Evolutionary conservation across 805 yeast species (phyloP), one percentile per base, ranked within the genome.

Genomic region (Torulaspora microellipsoides): DNA sequence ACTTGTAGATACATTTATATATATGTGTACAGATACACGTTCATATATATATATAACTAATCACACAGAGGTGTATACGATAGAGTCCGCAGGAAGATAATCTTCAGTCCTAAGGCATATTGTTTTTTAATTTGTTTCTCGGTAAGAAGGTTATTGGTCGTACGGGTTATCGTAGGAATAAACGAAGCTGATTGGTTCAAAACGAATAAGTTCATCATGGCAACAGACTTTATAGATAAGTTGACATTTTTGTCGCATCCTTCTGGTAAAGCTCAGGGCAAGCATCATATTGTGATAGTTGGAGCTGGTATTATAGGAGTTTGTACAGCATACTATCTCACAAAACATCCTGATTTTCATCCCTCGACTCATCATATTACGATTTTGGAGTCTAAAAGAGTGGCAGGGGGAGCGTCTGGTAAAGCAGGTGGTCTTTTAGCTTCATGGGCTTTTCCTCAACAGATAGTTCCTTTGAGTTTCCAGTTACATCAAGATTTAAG

Each of bases 231-330:
- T 35, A 47, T 47, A 47, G 51, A 47, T 34, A 44, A 41, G 42
- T 23, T 47, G 46, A 47, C 52, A 29, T 47, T 49, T 37, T 32
- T 49, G 39, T 45, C 59, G 17, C 52, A 46, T 43, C 59, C 59
- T 34, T 51, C 58, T 30, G 55, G 55, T 7, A 48, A 51, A 27
- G 49, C 52, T 23, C 66, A 75, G 49, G 83, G 79, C 17, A 85
- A 85, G 58, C 75, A 80, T 29, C 95, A 86, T 60, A 85, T 85
- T 45, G 76, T 86, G 47, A 83, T 88, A 34, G 93, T 87, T 17
- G 96, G 96, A 17, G 98, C 96, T 0, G 99, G 99, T 15, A 91
- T 91, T 55, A 85, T 91, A 31, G 99, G 99, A 31, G 95, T 88
- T 7, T 87, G 96, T 61, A 86, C 93, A 1, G 97, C 98, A 1